Percentiles rank a stretch among this genome's conserved stretches.
Evolutionary conservation across 345 rosid genomes (phyloP).

Genomic region (Mercurialis annua): DNA sequence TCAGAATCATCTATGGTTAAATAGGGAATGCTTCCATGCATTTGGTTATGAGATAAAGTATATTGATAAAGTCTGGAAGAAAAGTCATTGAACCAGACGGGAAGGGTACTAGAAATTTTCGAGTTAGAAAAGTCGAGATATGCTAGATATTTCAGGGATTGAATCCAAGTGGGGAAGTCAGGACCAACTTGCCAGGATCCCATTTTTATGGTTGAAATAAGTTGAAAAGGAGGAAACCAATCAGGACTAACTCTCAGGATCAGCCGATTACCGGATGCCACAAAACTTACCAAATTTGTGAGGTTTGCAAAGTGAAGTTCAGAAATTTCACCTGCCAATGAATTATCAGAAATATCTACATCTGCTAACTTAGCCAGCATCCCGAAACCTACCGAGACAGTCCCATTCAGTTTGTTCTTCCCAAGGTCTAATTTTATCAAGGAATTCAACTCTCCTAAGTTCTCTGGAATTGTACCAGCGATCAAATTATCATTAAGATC

Average conservation of each 20-base stretch:
- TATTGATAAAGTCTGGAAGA: background rate
- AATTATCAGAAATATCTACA: slow-evolving; percentile 11
- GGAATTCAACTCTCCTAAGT: no score
- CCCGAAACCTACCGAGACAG: slow-evolving; percentile 18
- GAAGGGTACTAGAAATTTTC: background rate
- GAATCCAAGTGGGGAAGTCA: slow-evolving; percentile 1
- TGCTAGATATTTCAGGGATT: background rate
- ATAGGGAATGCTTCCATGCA: background rate
- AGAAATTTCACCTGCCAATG: slow-evolving; percentile 17
- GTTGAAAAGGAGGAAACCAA: slow-evolving; percentile 5
- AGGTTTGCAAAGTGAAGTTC: slow-evolving; percentile 24
- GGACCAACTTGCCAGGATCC: background rate
- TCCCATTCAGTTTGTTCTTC: slow-evolving; percentile 11
- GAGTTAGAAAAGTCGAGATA: background rate
- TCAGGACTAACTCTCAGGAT: background rate
- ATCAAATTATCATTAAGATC: slow-evolving; percentile 11
- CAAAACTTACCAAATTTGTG: slow-evolving; percentile 8
- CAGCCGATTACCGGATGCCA: background rate
- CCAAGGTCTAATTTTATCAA: no score
- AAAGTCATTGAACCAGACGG: background rate
- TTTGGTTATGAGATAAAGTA: slow-evolving; percentile 4
- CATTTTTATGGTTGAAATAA: background rate
- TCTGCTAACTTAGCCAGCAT: background rate
- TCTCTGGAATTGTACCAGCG: slow-evolving; percentile 22
- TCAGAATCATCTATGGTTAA: no score